Conservation (phyloP, 2,329 filamentous ascomycete genomes). For the Westerdykella ornata region DNA sequence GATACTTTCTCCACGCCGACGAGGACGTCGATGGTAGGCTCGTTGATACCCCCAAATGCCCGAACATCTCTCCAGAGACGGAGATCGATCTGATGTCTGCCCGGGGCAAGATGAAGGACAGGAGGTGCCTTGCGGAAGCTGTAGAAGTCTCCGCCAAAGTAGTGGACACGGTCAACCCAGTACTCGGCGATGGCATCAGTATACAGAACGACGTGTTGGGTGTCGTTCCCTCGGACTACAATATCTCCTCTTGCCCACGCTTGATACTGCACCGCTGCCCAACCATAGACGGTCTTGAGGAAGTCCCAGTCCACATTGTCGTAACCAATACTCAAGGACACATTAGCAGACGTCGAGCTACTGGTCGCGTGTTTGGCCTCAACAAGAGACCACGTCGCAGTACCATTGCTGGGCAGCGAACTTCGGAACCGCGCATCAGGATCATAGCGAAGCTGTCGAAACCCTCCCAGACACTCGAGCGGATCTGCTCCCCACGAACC, state of each 20-base stretch:
- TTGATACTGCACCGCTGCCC: slow-evolving; percentile 54
- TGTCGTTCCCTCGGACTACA: slow-evolving; percentile 31
- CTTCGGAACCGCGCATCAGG: slow-evolving; percentile 41
- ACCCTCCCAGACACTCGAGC: slow-evolving; percentile 49
- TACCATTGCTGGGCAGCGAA: slow-evolving; percentile 47
- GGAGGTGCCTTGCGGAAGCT: slow-evolving; percentile 46
- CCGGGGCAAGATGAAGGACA: slow-evolving; percentile 46
- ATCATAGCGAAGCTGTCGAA: slow-evolving; percentile 43
- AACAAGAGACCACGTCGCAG: slow-evolving; percentile 44
- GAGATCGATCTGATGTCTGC: slow-evolving; percentile 47
- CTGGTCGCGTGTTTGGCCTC: slow-evolving; percentile 27
- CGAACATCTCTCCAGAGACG: slow-evolving; percentile 53
- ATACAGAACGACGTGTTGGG: slow-evolving; percentile 39
- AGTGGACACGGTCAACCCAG: slow-evolving; percentile 46
- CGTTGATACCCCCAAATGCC: slow-evolving; percentile 47
- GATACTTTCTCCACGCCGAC: slow-evolving; percentile 17
- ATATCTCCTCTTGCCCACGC: slow-evolving; percentile 51
- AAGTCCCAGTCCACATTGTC: slow-evolving; percentile 49
- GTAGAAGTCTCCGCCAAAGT: slow-evolving; percentile 55
- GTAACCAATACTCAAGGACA: slow-evolving; percentile 43
- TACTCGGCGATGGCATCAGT: slow-evolving; percentile 48
- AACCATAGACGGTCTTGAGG: slow-evolving; percentile 51
- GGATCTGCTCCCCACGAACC: slow-evolving; percentile 55
- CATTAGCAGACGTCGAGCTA: slow-evolving; percentile 26
- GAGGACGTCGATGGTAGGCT: slow-evolving; percentile 42